Base-by-base conservation (phyloP, 169 alveolate genomes). In the Plasmodium falciparum region DNA sequence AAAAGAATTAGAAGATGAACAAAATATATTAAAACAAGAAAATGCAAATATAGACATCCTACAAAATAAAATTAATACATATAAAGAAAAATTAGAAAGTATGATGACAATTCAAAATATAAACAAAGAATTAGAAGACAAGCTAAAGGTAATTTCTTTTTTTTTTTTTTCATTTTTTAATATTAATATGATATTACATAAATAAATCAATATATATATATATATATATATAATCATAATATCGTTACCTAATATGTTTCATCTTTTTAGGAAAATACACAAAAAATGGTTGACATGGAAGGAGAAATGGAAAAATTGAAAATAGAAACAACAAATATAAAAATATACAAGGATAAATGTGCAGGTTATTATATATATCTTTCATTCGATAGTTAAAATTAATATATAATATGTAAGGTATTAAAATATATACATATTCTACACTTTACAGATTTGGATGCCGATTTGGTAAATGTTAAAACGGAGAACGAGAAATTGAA, bases 1-100 rank as follows among this genome's bases (percentile, higher is more conserved):
- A n/a, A 83, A 83, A 83, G 91, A 83, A 66, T 47, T 83, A 43
- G 85, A 69, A 52, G 91, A 83, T 69, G 91, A 83, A 22, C 91
- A 83, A 69, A 83, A 83, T 58, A 67, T 83, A 61, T 20, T 83
- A 11, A 83, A 67, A 50, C 91, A 83, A 83, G 91, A 83, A 56
- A 83, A 83, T 83, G 43, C 62, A 45, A 83, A 83, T 67, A 83
- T 69, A 11, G 91, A 67, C 33, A 69, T 52, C 45, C 11, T 83
- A 33, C 91, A 83, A 58, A 83, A 83, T 83, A 83, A 83, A 83
- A 83, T 83, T 33, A 83, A 69, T 83, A 83, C 17, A 69, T 83
- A 83, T 69, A 83, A 83, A 45, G 91, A 69, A 56, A 83, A 83
- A 67, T 49, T 83, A 50, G 91, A 83, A 66, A 63, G 71, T 2